Evolutionary conservation across 2,329 filamentous ascomycete species (phyloP), one percentile per base, ranked within the genome.

Genomic region (Botrytis aclada): DNA sequence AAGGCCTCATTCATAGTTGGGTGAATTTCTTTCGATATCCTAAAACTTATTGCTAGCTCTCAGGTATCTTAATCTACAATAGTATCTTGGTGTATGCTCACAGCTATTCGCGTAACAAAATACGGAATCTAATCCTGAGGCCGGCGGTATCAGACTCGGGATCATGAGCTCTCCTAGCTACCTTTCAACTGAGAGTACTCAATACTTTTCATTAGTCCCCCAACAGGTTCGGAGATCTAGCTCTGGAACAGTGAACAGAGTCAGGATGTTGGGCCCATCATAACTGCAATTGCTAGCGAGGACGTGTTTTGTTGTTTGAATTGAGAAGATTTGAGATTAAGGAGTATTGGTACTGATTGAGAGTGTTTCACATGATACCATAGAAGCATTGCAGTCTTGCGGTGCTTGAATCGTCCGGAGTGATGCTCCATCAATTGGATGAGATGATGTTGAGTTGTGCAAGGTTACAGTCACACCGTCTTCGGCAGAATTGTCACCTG

Each of bases 301-400:
- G 8, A 37, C 3, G 43, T 34, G 5, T 12, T 41, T 18, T n/a
- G 25, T 18, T 62, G 22, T 37, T 41, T 5, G 41, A 29, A 62
- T 2, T 56, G 51, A 29, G 8, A 18, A 29, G 14, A 18, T 0
- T 29, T 29, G 12, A 56, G 51, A 9, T 2, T 16, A 3, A 18
- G 0, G 51, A 29, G n/a, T 56, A 56, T 3, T 8, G 3, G 14
- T 0, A 18, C 6, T 9, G 1, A 9, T 18, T 29, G 6, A 8
- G 6, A 7, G 7, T 18, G 18, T 18, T 8, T 29, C n/a, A 3
- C 51, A n/a, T 18, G n/a, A 14, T 18, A 10, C 0, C 7, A 43
- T 20, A 10, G n/a, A 63, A 1, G 18, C 22, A 2, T 32, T 18
- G 14, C 16, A 56, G 51, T 29, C 14, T 29, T 62, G 10, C 25